phyloP scores from a whole-genome alignment of 768 basidiomycete genomes.

The Tremella mesenterica region DNA sequence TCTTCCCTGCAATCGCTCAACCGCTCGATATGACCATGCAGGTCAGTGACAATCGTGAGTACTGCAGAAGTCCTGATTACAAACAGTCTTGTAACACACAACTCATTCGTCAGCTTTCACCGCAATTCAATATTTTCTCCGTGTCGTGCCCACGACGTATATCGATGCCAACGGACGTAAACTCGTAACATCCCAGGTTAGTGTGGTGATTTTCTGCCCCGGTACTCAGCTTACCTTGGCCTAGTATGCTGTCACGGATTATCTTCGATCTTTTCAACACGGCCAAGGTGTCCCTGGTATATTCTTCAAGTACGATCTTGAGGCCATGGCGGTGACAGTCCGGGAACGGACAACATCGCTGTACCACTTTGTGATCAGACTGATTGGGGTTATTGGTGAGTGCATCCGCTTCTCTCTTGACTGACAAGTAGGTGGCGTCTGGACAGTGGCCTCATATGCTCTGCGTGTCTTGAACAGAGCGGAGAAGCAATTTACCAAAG shows the following conservation, averaged over 20 bases:
- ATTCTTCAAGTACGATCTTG: conserved; percentile 96
- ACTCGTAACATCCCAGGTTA: conserved; percentile 39
- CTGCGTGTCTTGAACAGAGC: conserved; percentile 39
- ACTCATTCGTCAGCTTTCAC: conserved; percentile 57
- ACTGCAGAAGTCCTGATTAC: neutral
- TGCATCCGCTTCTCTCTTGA: neutral
- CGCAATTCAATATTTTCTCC: conserved; percentile 88
- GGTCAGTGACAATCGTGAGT: conserved; percentile 59
- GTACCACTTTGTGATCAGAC: conserved; percentile 69
- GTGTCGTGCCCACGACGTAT: conserved; percentile 92
- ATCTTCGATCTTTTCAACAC: conserved; percentile 64
- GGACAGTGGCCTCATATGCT: conserved; percentile 42
- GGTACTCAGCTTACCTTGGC: neutral
- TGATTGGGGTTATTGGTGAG: conserved; percentile 77
- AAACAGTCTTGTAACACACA: neutral
- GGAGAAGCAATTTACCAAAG: conserved; percentile 32
- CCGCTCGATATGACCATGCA: conserved; percentile 88
- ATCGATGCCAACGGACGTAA: conserved; percentile 51
- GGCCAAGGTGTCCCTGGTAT: conserved; percentile 76
- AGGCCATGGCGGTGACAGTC: conserved; percentile 75
- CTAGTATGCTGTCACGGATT: conserved; percentile 89
- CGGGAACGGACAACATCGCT: conserved; percentile 80
- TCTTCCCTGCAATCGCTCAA: conserved; percentile 90
- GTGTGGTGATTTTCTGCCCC: neutral
- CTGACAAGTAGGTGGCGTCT: conserved; percentile 36